Evolutionary conservation across 345 rosid genomes (phyloP).

Genomic region (Camelina neglecta): DNA sequence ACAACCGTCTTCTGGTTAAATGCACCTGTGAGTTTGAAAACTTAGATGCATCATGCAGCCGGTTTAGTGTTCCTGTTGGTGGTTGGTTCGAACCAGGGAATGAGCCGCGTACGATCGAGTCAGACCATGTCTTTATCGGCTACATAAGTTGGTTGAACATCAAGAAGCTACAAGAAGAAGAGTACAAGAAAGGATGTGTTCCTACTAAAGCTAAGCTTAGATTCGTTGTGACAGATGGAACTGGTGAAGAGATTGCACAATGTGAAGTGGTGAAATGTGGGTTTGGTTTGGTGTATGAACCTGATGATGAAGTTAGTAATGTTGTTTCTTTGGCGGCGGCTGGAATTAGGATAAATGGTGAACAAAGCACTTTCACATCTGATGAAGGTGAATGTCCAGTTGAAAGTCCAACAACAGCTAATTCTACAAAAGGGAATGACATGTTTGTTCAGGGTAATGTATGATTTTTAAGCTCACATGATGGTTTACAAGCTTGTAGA

Average conservation of each 20-base stretch:
- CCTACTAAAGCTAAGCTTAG: constrained; percentile 15
- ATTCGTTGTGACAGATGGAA: constrained; percentile 14
- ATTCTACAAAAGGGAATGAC: too few relatives aligned
- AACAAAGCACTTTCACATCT: not conserved
- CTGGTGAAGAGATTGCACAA: constrained; percentile 21
- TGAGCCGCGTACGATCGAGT: constrained; percentile 15
- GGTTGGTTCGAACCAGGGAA: constrained; percentile 17
- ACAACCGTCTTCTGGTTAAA: constrained; percentile 17
- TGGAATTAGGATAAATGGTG: not conserved
- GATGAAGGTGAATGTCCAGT: too few relatives aligned
- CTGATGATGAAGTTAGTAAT: constrained; percentile 25
- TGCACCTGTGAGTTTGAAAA: constrained; percentile 24
- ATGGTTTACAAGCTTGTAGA: too few relatives aligned
- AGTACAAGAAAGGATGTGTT: constrained; percentile 15
- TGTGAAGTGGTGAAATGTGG: constrained; percentile 40
- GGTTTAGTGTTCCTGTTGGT: constrained; percentile 23
- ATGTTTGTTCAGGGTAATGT: too few relatives aligned
- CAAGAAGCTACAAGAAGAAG: constrained; percentile 21
- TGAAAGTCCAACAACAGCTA: too few relatives aligned
- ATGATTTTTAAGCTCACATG: too few relatives aligned
- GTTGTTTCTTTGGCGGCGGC: not conserved
- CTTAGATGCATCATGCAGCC: constrained; percentile 22
- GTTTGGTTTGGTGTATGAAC: constrained; percentile 29
- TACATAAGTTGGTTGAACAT: constrained; percentile 29
- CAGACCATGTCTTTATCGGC: constrained; percentile 36